These are phyloP conservation scores for Trametes versicolor DNA, from an alignment of 1,284 basidiomycete species.

Conservation along the genomic window DNA sequence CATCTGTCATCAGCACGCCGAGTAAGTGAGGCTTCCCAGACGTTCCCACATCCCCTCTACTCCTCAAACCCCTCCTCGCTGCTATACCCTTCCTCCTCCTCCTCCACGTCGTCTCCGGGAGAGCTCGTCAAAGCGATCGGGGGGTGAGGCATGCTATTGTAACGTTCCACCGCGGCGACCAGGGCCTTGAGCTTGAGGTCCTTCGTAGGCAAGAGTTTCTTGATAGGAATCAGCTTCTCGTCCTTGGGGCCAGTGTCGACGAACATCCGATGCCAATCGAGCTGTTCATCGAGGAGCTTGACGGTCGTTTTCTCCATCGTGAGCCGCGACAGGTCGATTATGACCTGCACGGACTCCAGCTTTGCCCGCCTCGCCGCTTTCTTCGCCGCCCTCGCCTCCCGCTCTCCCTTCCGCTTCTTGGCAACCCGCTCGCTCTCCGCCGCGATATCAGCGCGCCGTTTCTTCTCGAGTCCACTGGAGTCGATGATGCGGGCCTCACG, in stretches of 20 bases:
- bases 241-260: slow-evolving; percentile 3
- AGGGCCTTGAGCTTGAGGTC: not conserved
- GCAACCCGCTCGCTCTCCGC: slow-evolving; percentile 1
- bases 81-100: no score
- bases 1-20: no score
- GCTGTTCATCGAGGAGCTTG: slow-evolving; percentile 14
- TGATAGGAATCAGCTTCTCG: slow-evolving; percentile 3
- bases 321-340: slow-evolving; percentile 1
- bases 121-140: no score
- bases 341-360: not conserved
- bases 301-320: not conserved
- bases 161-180: not conserved
- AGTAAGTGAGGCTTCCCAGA: no score
- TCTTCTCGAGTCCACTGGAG: slow-evolving; percentile 3
- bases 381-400: not conserved
- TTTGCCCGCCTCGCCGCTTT: not conserved
- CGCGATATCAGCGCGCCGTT: not conserved
- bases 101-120: no score
- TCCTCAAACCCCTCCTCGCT: no score
- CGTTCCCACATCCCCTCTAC: no score
- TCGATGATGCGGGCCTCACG: slow-evolving; percentile 10
- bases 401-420: not conserved
- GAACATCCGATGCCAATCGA: slow-evolving; percentile 16
- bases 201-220: not conserved
- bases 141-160: no score